Base-by-base conservation (phyloP, 768 basidiomycete genomes). In the Lentinula aciculospora region DNA sequence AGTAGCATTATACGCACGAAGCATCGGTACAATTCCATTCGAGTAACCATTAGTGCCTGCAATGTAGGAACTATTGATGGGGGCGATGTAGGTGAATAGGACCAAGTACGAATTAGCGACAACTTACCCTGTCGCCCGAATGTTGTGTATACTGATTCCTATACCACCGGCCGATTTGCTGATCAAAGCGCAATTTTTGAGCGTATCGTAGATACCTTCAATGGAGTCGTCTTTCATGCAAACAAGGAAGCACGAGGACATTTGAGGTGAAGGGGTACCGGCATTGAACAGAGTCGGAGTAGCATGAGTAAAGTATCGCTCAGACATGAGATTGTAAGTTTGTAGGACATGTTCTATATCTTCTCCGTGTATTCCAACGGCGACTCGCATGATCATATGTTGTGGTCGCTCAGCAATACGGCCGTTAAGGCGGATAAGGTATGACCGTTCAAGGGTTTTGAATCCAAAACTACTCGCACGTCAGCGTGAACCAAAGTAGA, bases 321-420 rank as follows among this genome's bases (percentile, higher is more conserved):
- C 92, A 15, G 92, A 96, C 95, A 98, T 98, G 62, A 97, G 81
- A 65, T 94, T 89, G 71, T 94, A 93, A 0, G 96, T 97, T 76
- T 97, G 86, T 61, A 98, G 76, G 47, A 86, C 92, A 32, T 86
- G 87, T 21, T 96, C 92, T 56, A 98, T 82, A 70, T 98, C 90
- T 8, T 73, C 67, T 4, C 94, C 95, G 69, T 98, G 96, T 57
- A 99, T 94, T 39, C 96, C 96, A 46, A 98, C 94, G 46, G 97
- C 92, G 57, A 99, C 97, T 71, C 97, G 94, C 97, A 99, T 98
- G 71, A 98, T 88, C 85, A 98, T 92, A 71, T 98, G 97, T 66
- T 98, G 97, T 29, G 97, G 97, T 36, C 97, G 87, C 71, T 99
- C 97, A 40, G 94, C 95, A 47, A 96, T 92, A 59, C 91, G 90